Evolutionary conservation across 2,329 filamentous ascomycete species (phyloP).

Genomic region (Pseudogymnoascus sp.): DNA sequence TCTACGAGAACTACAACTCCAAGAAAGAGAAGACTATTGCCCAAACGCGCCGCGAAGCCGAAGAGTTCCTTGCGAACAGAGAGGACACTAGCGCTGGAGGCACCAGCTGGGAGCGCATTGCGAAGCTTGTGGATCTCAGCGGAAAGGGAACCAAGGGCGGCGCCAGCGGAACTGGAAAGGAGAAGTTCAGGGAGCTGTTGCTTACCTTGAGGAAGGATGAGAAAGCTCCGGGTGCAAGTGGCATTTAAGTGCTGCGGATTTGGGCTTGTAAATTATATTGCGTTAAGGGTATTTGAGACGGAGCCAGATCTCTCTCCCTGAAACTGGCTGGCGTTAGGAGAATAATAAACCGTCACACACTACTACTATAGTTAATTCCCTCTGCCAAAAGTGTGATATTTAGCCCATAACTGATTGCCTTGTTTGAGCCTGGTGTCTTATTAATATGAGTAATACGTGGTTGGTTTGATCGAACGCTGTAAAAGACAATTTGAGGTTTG

Average conservation of each 20-base stretch:
- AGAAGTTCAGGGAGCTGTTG: constrained; percentile 88
- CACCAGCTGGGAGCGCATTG: constrained; percentile 97
- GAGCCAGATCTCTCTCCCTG: constrained; percentile 4
- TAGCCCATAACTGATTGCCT: background rate
- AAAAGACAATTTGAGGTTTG: background rate
- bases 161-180: constrained; percentile 85
- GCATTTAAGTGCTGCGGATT: constrained; percentile 39
- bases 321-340: constrained; percentile 7
- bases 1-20: constrained; percentile 98
- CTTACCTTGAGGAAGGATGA: constrained; percentile 87
- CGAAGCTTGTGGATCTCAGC: constrained; percentile 93
- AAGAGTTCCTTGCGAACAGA: constrained; percentile 79
- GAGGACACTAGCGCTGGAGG: constrained; percentile 93
- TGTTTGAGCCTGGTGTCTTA: background rate
- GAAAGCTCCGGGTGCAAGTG: constrained; percentile 64
- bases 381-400: background rate
- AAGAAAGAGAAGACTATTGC: constrained; percentile 92
- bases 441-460: background rate
- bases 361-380: background rate
- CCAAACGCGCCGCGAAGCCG: constrained; percentile 84
- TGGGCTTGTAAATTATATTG: constrained; percentile 4
- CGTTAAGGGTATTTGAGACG: constrained; percentile 7
- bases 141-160: constrained; percentile 86
- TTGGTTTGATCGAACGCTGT: background rate
- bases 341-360: constrained; percentile 1